Evolutionary conservation across 352 stramenopile species (phyloP).

Genomic region (Halophytophthora batemanensis): DNA sequence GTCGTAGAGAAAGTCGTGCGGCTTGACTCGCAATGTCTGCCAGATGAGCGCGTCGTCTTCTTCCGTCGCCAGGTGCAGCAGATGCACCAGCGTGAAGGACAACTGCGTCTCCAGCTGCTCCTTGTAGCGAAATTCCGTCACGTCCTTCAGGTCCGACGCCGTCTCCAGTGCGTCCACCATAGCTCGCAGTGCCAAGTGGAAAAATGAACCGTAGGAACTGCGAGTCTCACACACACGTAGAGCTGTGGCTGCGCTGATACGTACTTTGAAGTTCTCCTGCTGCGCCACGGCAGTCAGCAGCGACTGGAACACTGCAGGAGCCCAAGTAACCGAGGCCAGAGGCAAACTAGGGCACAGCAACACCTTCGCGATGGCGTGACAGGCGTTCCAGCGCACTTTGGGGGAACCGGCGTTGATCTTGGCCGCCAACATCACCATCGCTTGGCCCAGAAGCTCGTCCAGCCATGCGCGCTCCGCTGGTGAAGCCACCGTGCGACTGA

Average conservation of each 20-base stretch:
- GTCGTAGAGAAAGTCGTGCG: conserved; percentile 79
- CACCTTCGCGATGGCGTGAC: conserved; percentile 85
- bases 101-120: conserved; percentile 85
- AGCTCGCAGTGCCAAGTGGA: conserved; percentile 51
- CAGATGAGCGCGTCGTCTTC: conserved; percentile 73
- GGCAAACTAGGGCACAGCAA: conserved; percentile 75
- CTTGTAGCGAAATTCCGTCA: conserved; percentile 90
- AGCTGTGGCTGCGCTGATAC: conserved; percentile 78
- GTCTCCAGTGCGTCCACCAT: conserved; percentile 81
- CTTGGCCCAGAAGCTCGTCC: conserved; percentile 59
- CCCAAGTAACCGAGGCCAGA: conserved; percentile 74
- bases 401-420: conserved; percentile 81
- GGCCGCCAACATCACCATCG: conserved; percentile 62
- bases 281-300: conserved; percentile 73
- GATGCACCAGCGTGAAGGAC: conserved; percentile 81
- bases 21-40: conserved; percentile 61
- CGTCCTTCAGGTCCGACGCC: conserved; percentile 80
- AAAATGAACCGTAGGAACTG: conserved; percentile 73
- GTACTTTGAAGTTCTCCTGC: conserved; percentile 89
- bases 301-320: conserved; percentile 70
- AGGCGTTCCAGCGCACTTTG: conserved; percentile 87
- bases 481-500: conserved; percentile 33
- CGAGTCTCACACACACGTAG: conserved; percentile 68
- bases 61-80: conserved; percentile 73
- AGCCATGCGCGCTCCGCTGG: conserved; percentile 29